These are phyloP conservation scores for Talaromyces sp. DNA, from an alignment of 2,329 filamentous ascomycete genomes.

Conservation along the genomic window DNA sequence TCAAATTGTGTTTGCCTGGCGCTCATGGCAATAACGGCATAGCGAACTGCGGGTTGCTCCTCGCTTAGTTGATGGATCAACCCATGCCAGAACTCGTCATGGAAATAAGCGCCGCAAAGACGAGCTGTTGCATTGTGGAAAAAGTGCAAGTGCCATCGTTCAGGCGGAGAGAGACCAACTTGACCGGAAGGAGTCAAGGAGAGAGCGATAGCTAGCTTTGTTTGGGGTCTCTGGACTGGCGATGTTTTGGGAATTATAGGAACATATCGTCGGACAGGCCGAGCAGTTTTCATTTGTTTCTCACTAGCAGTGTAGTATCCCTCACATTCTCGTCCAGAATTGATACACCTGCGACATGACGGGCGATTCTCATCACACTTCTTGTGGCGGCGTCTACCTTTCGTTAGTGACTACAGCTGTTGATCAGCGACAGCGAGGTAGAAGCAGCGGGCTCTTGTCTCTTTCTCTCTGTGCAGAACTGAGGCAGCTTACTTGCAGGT, in stretches of 20 bases:
- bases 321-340: constrained; percentile 28
- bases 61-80: constrained; percentile 23
- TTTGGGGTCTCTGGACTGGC: not conserved
- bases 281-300: constrained; percentile 5
- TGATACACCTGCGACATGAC: constrained; percentile 25
- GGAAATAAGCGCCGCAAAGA: not conserved
- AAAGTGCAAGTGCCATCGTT: not conserved
- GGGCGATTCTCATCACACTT: constrained; percentile 30
- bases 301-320: constrained; percentile 15
- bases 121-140: not conserved
- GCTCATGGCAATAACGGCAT: constrained; percentile 27
- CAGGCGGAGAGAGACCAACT: not conserved
- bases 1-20: constrained; percentile 26
- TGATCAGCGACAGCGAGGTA: not conserved
- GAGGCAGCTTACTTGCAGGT: not conserved
- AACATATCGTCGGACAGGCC: not conserved
- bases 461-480: no score
- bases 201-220: not conserved
- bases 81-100: constrained; percentile 10
- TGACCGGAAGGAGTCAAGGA: not conserved
- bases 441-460: not conserved
- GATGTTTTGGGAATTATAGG: not conserved
- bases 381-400: constrained; percentile 21
- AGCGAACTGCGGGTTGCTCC: constrained; percentile 23
- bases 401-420: not conserved